A percentile compares a stretch with the other conserved stretches of the same genome.
These are phyloP conservation scores for Aurinia saxatilis DNA, from an alignment of 345 rosid genomes.

Conservation along the genomic window DNA sequence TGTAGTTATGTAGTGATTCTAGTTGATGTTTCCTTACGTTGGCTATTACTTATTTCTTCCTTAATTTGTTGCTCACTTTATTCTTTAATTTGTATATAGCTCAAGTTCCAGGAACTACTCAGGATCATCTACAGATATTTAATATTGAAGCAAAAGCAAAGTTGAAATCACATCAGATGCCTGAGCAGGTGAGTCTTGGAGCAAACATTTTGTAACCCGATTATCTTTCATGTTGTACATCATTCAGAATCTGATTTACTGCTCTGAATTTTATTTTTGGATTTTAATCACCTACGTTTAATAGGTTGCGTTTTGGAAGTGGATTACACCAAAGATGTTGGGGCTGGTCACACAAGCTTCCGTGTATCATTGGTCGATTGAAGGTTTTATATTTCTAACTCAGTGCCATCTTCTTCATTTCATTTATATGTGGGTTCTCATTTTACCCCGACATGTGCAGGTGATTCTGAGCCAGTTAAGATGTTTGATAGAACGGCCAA, in stretches of 20 bases:
- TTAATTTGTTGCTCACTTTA: conserved; percentile 9
- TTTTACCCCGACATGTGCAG: conserved; percentile 33
- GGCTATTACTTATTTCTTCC: neutral
- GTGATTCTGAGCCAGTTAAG: conserved; percentile 95
- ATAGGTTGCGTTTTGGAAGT: conserved; percentile 98
- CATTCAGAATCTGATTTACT: neutral
- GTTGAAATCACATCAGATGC: conserved; percentile 97
- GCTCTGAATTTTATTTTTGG: neutral
- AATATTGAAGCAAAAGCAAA: conserved; percentile 95
- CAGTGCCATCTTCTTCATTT: conserved; percentile 4
- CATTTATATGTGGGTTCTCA: conserved; percentile 12
- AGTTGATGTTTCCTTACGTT: conserved; percentile 4
- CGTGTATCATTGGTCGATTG: conserved; percentile 97
- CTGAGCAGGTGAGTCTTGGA: conserved; percentile 67
- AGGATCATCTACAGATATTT: conserved; percentile 98
- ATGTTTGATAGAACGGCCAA: conserved; percentile 98
- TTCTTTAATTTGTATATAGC: conserved; percentile 40
- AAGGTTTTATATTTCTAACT: conserved; percentile 47
- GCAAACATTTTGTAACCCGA: neutral
- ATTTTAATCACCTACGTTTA: conserved; percentile 9
- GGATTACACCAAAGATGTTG: conserved; percentile 91
- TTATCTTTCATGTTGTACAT: conserved; percentile 4
- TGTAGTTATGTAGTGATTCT: neutral
- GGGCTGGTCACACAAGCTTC: conserved; percentile 91
- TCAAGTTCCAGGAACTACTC: conserved; percentile 94